Base-by-base conservation (phyloP, 495 filamentous ascomycete species). In the Penicillium cosmopolitanum region DNA sequence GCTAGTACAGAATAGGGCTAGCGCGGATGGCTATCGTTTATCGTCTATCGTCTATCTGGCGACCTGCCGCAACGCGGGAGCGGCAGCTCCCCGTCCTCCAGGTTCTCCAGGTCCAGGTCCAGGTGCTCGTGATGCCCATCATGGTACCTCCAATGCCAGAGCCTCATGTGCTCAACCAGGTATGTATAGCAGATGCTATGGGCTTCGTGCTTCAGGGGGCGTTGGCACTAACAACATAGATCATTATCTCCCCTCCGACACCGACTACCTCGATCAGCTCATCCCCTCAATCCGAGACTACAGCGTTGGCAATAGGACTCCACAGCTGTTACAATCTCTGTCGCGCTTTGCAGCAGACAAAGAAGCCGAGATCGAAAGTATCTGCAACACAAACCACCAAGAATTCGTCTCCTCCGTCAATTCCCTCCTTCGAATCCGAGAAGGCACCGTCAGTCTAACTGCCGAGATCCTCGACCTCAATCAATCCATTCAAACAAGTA, bases 301-400 rank as follows among this genome's bases (percentile, higher is more conserved):
- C 62, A 88, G 89, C 50, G 79, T 85, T 50, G 88, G 88, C n/a
- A 85, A 87, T 53, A 85, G 89, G 50, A 87, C 89, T 7, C 78
- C 81, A 19, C 84, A 87, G 53, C 87, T 99, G 46, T 79, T 92
- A 51, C 89, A 92, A 57, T 86, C 87, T 53, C 77, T 99, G 35
- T 83, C 86, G 13, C 84, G 86, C 50, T 93, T 96, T 73, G 89
- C 93, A 31, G 84, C 86, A 55, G 89, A 96, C 51, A 88, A 93
- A 53, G 96, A 99, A 69, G 72, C 82, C 2, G 92, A 98, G 64
- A 98, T 99, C 57, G 96, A 99, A 75, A 84, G 85, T 12, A 95
- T 99, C 61, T 97, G 95, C 70, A 89, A 94, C 67, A 91, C 87
- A 34, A 97, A 97, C 66, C 95, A 97, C 69, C 94, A 98, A 67